phyloP scores from a whole-genome alignment of 2,329 filamentous ascomycete species.

The Fusarium keratoplasticum region DNA sequence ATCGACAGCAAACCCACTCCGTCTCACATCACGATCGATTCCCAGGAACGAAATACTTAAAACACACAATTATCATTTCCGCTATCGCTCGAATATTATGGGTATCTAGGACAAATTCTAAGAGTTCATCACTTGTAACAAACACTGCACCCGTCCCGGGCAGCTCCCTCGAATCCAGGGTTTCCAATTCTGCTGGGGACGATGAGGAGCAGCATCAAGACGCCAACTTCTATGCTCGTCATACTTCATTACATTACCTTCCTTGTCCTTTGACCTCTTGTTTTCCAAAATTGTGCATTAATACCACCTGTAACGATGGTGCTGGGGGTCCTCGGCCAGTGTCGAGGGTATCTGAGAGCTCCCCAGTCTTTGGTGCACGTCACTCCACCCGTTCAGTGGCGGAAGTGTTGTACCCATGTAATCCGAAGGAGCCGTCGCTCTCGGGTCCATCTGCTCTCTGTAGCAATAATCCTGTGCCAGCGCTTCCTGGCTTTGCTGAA shows the following conservation, averaged over 20 bases:
- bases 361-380: slow-evolving; percentile 9
- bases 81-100: slow-evolving; percentile 12
- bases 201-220: background rate
- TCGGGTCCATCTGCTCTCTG: background rate
- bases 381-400: slow-evolving; percentile 4
- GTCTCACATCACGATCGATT: background rate
- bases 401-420: background rate
- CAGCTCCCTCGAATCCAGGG: background rate
- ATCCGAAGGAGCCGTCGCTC: background rate
- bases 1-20: background rate
- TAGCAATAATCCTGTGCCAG: slow-evolving; percentile 19
- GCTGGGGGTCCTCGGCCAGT: slow-evolving; percentile 23
- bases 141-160: background rate
- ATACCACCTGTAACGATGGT: slow-evolving; percentile 10
- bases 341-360: slow-evolving; percentile 17
- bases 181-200: background rate
- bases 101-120: slow-evolving; percentile 23
- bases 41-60: background rate
- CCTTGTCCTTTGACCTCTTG: background rate
- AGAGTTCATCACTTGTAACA: slow-evolving; percentile 12
- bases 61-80: slow-evolving; percentile 1
- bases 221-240: background rate
- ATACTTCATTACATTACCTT: background rate
- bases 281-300: slow-evolving; percentile 3
- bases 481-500: slow-evolving; percentile 30